Conservation (phyloP, 2,329 filamentous ascomycete species). For the Penicillium olsonii region DNA sequence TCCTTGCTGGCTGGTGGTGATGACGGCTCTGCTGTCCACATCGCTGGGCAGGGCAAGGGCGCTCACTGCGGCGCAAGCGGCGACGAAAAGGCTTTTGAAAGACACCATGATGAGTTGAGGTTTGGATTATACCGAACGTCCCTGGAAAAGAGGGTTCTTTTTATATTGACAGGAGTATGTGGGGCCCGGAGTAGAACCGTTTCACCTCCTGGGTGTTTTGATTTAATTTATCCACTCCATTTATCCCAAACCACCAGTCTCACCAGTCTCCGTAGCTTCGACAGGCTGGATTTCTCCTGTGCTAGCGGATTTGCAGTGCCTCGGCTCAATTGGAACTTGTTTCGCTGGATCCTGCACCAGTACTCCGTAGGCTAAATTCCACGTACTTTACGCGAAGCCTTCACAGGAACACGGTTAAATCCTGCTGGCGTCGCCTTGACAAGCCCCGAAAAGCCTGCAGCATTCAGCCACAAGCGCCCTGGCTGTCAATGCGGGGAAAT, state of each 20-base stretch:
- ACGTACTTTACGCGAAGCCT: neutral
- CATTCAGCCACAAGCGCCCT: neutral
- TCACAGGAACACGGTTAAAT: neutral
- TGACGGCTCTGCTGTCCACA: conserved; percentile 16
- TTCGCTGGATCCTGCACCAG: neutral
- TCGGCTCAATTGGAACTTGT: neutral
- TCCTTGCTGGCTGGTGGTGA: conserved; percentile 31
- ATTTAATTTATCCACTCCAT: conserved; percentile 7
- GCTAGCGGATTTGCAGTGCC: neutral
- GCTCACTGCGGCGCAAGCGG: conserved; percentile 21
- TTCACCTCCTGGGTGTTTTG: conserved; percentile 1
- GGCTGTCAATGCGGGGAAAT: conserved; percentile 6
- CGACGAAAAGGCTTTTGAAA: conserved; percentile 27
- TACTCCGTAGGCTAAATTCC: conserved; percentile 1
- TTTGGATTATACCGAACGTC: no score
- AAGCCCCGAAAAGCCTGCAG: neutral
- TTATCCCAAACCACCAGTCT: neutral
- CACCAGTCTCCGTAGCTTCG: no score
- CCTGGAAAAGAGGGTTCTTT: neutral
- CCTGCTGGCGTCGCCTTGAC: neutral
- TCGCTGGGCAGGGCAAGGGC: conserved; percentile 27
- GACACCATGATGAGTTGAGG: conserved; percentile 27
- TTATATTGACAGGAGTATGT: conserved; percentile 5
- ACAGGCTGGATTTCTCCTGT: neutral
- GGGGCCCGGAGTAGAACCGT: neutral